Evolutionary conservation across 2,329 filamentous ascomycete species (phyloP), one percentile per base, ranked within the genome.

Genomic region (Cercospora nicotianae): DNA sequence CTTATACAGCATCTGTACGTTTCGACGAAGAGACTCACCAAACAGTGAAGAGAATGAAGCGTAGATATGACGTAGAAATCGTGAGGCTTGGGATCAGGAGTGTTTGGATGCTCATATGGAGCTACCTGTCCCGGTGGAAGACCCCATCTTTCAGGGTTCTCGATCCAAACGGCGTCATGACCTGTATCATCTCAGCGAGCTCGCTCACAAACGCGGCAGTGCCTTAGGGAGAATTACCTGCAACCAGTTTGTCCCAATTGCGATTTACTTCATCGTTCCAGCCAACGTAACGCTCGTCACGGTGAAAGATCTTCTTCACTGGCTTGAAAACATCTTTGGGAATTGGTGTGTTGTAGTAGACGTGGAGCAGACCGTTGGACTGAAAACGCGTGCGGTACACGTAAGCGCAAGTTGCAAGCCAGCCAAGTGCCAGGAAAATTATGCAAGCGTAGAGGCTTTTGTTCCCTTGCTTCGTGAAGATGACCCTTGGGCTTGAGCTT

Each of bases 271-370:
- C 23, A 30, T 30, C 26, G 16, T 20, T 28, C 18, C 51, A 55
- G 20, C 51, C 51, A 3, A 55, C 20, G 20, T 60, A 60, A 28
- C 57, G 57, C n/a, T 60, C 57, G 57, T 60, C 57, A 20, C 30
- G 20, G 28, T 60, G 16, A 9, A 60, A 60, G 13, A 36, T n/a
- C 57, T 60, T 60, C 57, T 23, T 60, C 16, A 60, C 26, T 1
- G 28, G 28, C 30, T 39, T 60, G 28, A 60, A 60, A 7, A 60
- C 57, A 10, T 39, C 57, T n/a, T 60, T 60, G 30, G 57, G 57
- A 18, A 60, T 60, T 12, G 57, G 57, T 28, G 26, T 60, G 57
- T 60, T 60, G 57, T 31, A 39, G 33, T 60, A 60, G 57, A 60
- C 57, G 16, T 60, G 57, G 12, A 60, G 55, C 23, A 59, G 55